Conservation (phyloP, 1,139 yeast species). For the Kodamaea derodonti region DNA sequence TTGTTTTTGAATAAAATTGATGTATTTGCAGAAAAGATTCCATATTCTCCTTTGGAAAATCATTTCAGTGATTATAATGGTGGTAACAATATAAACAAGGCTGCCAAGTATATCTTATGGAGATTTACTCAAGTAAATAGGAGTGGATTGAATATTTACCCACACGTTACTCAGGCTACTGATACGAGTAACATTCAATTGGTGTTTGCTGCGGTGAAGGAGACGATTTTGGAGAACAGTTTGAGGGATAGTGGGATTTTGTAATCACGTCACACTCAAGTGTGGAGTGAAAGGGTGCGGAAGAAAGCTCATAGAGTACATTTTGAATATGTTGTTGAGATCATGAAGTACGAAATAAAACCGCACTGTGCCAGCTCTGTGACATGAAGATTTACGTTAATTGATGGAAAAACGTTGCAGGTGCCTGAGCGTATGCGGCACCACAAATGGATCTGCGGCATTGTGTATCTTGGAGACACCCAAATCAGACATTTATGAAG, state of each 20-base stretch:
- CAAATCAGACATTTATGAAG: too few relatives aligned
- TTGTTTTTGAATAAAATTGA: slow-evolving; percentile 86
- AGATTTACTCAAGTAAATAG: slow-evolving; percentile 83
- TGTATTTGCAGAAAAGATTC: slow-evolving; percentile 80
- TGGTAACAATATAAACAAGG: slow-evolving; percentile 82
- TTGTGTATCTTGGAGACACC: too few relatives aligned
- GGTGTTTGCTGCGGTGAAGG: slow-evolving; percentile 90
- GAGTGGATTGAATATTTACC: slow-evolving; percentile 77
- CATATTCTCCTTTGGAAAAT: slow-evolving; percentile 74
- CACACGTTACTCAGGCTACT: slow-evolving; percentile 93
- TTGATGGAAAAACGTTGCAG: too few relatives aligned
- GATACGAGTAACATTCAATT: slow-evolving; percentile 85
- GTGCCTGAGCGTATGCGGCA: too few relatives aligned
- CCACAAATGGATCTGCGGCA: too few relatives aligned
- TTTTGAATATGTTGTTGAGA: too few relatives aligned
- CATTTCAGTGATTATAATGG: slow-evolving; percentile 91
- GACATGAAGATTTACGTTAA: too few relatives aligned
- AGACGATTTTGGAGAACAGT: slow-evolving; percentile 80
- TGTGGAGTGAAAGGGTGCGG: too few relatives aligned
- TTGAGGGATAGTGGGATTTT: slow-evolving; percentile 83
- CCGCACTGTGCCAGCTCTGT: too few relatives aligned
- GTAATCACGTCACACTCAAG: too few relatives aligned
- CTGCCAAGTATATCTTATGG: slow-evolving; percentile 93
- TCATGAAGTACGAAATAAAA: too few relatives aligned
- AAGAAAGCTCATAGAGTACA: too few relatives aligned